Base-by-base conservation (phyloP, 805 yeast species). In the Metschnikowia orientalis region DNA sequence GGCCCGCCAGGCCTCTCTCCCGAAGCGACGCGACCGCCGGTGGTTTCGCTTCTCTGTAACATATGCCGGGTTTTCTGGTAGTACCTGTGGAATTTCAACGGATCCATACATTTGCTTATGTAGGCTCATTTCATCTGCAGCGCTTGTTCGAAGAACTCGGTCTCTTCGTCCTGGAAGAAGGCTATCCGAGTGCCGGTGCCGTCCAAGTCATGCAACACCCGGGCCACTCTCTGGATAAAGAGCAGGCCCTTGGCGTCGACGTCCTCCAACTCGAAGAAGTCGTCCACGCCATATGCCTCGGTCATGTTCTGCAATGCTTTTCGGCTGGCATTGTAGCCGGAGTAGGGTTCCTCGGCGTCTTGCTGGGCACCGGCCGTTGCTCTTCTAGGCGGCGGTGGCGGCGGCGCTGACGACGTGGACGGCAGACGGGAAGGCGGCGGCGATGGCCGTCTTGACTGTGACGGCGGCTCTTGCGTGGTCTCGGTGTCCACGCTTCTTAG, bases 131-230 rank as follows among this genome's bases (percentile, higher is more conserved):
- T 20, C 32, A 16, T 29, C 32, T 42, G 42, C 30, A 51, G 37
- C 27, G 51, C 45, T 8, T 44, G 32, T 25, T 45, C 43, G 33
- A 61, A 57, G 39, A 69, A 54, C 28, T 51, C 52, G 15, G 46
- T 42, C 37, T 68, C 68, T n/a, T 52, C 51, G 44, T 61, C 67
- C 23, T 54, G 45, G 54, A 63, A 59, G 28, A 64, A 45, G 25
- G 48, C 43, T 5, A 62, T 38, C 35, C 50, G 54, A 6, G 63
- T 55, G 14, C 48, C 41, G 6, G 61, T 48, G 8, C 53, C 54
- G 23, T 54, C 57, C 29, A 63, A 44, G 11, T 27, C 40, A 23
- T 54, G 54, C n/a, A 60, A 37, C 4, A 61, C 56, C 6, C 42
- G 38, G 14, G 57, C 44, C 9, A 63, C 54, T 30, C 67, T 43